A percentile compares a stretch with the other conserved stretches of the same genome.
Conservation (phyloP, 2,329 filamentous ascomycete genomes). For the Colletotrichum eleusines region DNA sequence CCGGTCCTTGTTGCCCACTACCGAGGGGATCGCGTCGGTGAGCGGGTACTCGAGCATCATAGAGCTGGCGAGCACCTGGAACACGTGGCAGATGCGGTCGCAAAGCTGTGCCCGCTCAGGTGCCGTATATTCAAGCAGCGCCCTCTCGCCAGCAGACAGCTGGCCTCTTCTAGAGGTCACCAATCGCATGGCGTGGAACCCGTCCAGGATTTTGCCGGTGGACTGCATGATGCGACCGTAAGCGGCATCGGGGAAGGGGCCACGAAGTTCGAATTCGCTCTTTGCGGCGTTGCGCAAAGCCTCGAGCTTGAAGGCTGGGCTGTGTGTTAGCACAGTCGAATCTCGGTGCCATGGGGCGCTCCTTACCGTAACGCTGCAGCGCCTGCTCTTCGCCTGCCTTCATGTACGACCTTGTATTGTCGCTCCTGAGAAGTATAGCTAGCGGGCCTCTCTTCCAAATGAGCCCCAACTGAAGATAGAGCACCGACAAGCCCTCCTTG, state of each 20-base stretch:
- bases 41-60: constrained; percentile 96
- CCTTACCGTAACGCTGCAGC: constrained; percentile 78
- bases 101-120: constrained; percentile 85
- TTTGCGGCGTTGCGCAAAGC: constrained; percentile 77
- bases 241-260: constrained; percentile 83
- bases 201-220: constrained; percentile 88
- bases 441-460: constrained; percentile 97
- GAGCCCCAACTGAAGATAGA: constrained; percentile 94
- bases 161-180: constrained; percentile 85
- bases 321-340: constrained; percentile 7
- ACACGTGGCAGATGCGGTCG: constrained; percentile 89
- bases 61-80: constrained; percentile 87
- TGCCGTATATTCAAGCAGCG: constrained; percentile 82
- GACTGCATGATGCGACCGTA: constrained; percentile 82
- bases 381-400: constrained; percentile 88
- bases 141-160: constrained; percentile 83
- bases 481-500: constrained; percentile 87
- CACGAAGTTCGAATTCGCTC: constrained; percentile 89
- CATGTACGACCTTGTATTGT: constrained; percentile 77
- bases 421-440: constrained; percentile 74
- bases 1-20: constrained; percentile 83
- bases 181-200: constrained; percentile 96
- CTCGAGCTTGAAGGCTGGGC: constrained; percentile 74
- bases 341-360: neutral
- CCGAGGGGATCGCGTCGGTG: constrained; percentile 87